phyloP scores from a whole-genome alignment of 805 yeast species.

The Hanseniaspora singularis region DNA sequence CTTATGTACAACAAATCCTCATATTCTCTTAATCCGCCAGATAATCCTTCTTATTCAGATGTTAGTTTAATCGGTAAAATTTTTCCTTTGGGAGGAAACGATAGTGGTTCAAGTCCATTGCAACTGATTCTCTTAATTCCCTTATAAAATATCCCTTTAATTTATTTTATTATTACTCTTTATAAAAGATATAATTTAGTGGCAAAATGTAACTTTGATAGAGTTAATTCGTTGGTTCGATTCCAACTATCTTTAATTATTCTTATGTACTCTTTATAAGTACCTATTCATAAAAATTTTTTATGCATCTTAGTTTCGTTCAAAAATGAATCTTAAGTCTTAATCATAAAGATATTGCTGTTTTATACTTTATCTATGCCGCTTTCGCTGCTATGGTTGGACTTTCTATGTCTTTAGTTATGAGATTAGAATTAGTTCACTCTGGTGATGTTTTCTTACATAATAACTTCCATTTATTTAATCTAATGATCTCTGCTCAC shows the following conservation, averaged over 20 bases:
- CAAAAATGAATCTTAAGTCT: constrained; percentile 22
- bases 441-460: constrained; percentile 21
- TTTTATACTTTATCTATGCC: constrained; percentile 23
- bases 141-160: constrained; percentile 19
- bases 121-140: constrained; percentile 17
- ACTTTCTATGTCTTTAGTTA: constrained; percentile 22
- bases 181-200: constrained; percentile 18
- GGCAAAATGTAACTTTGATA: constrained; percentile 21
- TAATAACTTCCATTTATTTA: constrained; percentile 23
- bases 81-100: background rate
- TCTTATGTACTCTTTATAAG: constrained; percentile 18
- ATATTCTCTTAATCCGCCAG: too few relatives aligned
- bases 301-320: constrained; percentile 15
- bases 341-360: constrained; percentile 25
- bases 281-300: constrained; percentile 19
- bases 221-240: constrained; percentile 22
- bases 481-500: constrained; percentile 23
- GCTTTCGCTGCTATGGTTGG: constrained; percentile 23
- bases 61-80: constrained; percentile 7
- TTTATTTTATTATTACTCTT: constrained; percentile 21
- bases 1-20: too few relatives aligned
- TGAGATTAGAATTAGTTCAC: constrained; percentile 24
- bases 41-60: background rate
- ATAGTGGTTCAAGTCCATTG: constrained; percentile 8
- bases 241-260: constrained; percentile 22